phyloP scores from a whole-genome alignment of 2,329 filamentous ascomycete genomes.

The Parastagonospora nodorum region DNA sequence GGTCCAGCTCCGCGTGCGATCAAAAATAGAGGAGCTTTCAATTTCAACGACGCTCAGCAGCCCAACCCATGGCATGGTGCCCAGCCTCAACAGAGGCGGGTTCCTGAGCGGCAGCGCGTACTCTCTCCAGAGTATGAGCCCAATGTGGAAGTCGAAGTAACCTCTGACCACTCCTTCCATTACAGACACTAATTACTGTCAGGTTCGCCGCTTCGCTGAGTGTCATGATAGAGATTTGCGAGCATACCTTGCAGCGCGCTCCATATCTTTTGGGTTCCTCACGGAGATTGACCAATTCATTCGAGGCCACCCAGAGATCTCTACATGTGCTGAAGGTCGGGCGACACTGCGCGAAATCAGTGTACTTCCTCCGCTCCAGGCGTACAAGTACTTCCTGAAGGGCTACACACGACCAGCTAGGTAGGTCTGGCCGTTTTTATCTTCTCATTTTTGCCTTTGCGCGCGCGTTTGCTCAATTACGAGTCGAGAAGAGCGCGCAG shows the following conservation, averaged over 20 bases:
- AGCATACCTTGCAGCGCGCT: conserved; percentile 18
- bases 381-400: conserved; percentile 31
- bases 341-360: conserved; percentile 18
- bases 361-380: conserved; percentile 18
- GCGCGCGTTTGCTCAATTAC: too few relatives aligned
- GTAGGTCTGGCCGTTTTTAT: conserved; percentile 6
- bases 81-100: not conserved
- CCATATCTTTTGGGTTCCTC: conserved; percentile 26
- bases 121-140: too few relatives aligned
- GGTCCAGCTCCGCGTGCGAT: not conserved
- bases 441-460: too few relatives aligned
- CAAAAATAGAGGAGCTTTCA: conserved; percentile 4
- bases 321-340: conserved; percentile 11
- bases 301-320: conserved; percentile 23
- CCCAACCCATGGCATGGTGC: conserved; percentile 13
- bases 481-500: too few relatives aligned
- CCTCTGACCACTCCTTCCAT: not conserved
- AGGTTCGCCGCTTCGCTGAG: conserved; percentile 18
- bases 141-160: conserved; percentile 1
- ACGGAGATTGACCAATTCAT: conserved; percentile 33
- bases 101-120: not conserved
- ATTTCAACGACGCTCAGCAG: conserved; percentile 21
- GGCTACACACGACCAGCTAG: conserved; percentile 35
- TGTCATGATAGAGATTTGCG: conserved; percentile 17
- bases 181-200: not conserved